Evolutionary conservation across 2,329 filamentous ascomycete genomes (phyloP).

Genomic region (Stagonosporopsis cucurbitacearum): DNA sequence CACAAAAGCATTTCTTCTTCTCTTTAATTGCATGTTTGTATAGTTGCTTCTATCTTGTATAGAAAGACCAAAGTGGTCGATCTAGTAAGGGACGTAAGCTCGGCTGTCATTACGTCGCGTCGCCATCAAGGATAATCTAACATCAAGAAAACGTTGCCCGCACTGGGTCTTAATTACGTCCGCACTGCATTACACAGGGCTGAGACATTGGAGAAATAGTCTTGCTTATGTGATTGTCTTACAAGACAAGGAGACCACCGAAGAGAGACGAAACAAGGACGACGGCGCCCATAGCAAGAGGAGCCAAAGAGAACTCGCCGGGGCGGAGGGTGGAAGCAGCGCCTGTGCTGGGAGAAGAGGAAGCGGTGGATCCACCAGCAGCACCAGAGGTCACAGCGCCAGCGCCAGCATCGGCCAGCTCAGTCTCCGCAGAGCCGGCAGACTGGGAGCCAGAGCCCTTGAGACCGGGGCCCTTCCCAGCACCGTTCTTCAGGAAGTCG

Average conservation of each 20-base stretch:
- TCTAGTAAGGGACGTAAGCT: slow-evolving; percentile 20
- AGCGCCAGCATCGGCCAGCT: slow-evolving; percentile 57
- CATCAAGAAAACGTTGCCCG: slow-evolving; percentile 33
- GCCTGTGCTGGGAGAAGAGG: slow-evolving; percentile 37
- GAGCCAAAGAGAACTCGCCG: slow-evolving; percentile 57
- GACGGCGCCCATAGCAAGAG: slow-evolving; percentile 59
- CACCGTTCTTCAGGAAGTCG: slow-evolving; percentile 64
- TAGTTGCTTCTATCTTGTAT: slow-evolving; percentile 3
- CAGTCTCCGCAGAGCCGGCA: slow-evolving; percentile 54
- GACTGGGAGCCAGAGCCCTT: slow-evolving; percentile 62
- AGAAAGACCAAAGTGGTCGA: slow-evolving; percentile 12
- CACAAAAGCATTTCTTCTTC: not conserved
- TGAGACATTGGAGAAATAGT: slow-evolving; percentile 3
- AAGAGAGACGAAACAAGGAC: slow-evolving; percentile 61
- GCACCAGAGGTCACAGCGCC: slow-evolving; percentile 54
- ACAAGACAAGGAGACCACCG: slow-evolving; percentile 57
- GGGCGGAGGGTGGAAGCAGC: slow-evolving; percentile 54
- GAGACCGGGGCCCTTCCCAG: slow-evolving; percentile 64
- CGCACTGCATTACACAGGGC: slow-evolving; percentile 9
- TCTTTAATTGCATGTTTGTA: not conserved
- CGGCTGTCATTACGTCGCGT: slow-evolving; percentile 13
- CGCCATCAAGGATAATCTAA: slow-evolving; percentile 18
- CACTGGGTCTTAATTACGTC: slow-evolving; percentile 39
- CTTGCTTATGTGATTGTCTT: slow-evolving; percentile 12
- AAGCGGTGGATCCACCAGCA: slow-evolving; percentile 30